Evolutionary conservation across 1,139 yeast genomes (phyloP).

Genomic region (Pichia cactophila): DNA sequence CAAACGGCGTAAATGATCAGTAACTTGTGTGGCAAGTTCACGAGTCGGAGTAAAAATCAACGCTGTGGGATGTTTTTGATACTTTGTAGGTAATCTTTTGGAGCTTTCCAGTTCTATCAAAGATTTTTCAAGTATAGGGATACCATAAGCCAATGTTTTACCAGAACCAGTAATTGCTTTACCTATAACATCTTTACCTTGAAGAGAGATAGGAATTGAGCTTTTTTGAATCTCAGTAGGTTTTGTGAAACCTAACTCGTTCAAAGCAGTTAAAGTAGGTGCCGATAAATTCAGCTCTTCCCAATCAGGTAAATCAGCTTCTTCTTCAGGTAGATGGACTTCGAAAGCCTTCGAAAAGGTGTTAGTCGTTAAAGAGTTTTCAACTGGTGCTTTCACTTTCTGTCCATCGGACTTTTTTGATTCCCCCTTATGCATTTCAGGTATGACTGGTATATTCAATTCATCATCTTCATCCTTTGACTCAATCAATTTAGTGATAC

Average conservation of each 20-base stretch:
- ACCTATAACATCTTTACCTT: slow-evolving; percentile 80
- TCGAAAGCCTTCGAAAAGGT: slow-evolving; percentile 17
- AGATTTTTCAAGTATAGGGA: slow-evolving; percentile 78
- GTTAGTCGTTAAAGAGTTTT: slow-evolving; percentile 12
- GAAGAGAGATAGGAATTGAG: slow-evolving; percentile 68
- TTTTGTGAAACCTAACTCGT: slow-evolving; percentile 45
- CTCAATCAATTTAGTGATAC: slow-evolving; percentile 12
- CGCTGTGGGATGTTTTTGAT: slow-evolving; percentile 53
- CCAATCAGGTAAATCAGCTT: slow-evolving; percentile 57
- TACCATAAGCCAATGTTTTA: slow-evolving; percentile 90
- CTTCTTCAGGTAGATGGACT: slow-evolving; percentile 34
- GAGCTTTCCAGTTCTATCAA: slow-evolving; percentile 28
- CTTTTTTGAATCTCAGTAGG: slow-evolving; percentile 82
- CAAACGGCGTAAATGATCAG: slow-evolving; percentile 61
- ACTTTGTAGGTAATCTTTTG: slow-evolving; percentile 18
- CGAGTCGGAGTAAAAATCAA: slow-evolving; percentile 91
- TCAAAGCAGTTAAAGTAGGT: slow-evolving; percentile 52
- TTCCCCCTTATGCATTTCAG: slow-evolving; percentile 7
- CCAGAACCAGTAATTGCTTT: slow-evolving; percentile 99
- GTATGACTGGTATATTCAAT: slow-evolving; percentile 14
- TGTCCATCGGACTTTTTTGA: slow-evolving; percentile 10
- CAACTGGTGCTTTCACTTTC: slow-evolving; percentile 4
- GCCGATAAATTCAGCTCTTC: slow-evolving; percentile 38
- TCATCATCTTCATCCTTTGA: slow-evolving; percentile 21
- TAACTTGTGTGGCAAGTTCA: slow-evolving; percentile 93